These are phyloP conservation scores for Rhizopus stolonifer DNA, from an alignment of 371 early-diverging fungal genomes.

Conservation along the genomic window DNA sequence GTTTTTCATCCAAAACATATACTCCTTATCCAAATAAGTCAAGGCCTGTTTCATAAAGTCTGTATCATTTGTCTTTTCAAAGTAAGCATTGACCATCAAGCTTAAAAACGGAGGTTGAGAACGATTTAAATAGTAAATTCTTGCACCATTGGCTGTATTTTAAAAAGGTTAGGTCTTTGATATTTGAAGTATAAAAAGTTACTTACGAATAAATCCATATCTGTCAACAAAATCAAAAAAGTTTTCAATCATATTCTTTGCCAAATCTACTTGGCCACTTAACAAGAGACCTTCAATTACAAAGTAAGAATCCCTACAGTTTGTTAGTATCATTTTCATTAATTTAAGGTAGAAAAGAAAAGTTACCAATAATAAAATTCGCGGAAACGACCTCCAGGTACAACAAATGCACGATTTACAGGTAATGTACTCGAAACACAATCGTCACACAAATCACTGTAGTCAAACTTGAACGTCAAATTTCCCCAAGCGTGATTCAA, in stretches of 20 bases:
- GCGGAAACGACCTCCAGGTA: constrained; percentile 90
- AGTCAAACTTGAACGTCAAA: constrained; percentile 55
- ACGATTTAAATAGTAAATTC: constrained; percentile 84
- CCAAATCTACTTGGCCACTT: constrained; percentile 59
- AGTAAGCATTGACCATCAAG: constrained; percentile 71
- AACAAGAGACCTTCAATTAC: constrained; percentile 77
- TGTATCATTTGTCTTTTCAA: constrained; percentile 54
- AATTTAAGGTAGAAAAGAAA: too few relatives aligned
- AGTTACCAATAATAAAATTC: constrained; percentile 91
- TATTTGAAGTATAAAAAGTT: background rate
- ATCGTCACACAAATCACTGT: constrained; percentile 51
- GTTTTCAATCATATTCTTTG: constrained; percentile 66
- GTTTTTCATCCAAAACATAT: constrained; percentile 66
- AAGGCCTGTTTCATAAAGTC: constrained; percentile 51
- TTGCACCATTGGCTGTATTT: constrained; percentile 72
- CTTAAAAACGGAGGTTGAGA: constrained; percentile 86
- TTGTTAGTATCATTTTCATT: background rate
- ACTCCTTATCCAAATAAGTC: constrained; percentile 66
- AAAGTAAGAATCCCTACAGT: constrained; percentile 75
- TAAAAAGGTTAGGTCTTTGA: background rate
- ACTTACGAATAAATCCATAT: constrained; percentile 80
- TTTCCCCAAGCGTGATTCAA: constrained; percentile 64
- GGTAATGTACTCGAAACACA: constrained; percentile 58
- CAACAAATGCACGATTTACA: constrained; percentile 68
- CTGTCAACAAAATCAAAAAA: constrained; percentile 68